These are phyloP conservation scores for Hypocrella siamensis DNA, from an alignment of 2,329 filamentous ascomycete genomes.

Conservation along the genomic window DNA sequence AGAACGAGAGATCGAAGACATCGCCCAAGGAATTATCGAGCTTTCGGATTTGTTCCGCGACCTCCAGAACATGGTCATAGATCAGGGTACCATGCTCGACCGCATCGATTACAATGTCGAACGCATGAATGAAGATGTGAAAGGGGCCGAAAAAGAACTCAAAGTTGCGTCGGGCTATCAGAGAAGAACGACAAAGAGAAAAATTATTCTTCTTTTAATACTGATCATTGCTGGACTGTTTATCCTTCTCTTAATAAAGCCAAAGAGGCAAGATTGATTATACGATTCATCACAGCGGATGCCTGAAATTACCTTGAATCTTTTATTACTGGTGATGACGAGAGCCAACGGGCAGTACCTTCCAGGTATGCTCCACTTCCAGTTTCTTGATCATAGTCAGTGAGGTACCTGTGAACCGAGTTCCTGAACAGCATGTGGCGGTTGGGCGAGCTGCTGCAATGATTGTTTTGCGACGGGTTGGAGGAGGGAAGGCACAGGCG, in stretches of 20 bases:
- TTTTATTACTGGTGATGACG: no score
- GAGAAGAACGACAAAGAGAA: constrained; percentile 73
- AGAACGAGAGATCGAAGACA: constrained; percentile 93
- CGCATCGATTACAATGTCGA: constrained; percentile 98
- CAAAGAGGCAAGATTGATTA: constrained; percentile 33
- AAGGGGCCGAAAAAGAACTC: constrained; percentile 83
- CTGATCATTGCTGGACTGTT: constrained; percentile 76
- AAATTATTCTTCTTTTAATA: constrained; percentile 78
- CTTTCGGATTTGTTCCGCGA: constrained; percentile 94
- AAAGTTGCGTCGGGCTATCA: constrained; percentile 82
- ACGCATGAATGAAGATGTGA: constrained; percentile 83
- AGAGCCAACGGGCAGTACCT: no score
- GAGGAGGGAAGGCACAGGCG: no score
- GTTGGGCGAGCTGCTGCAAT: no score
- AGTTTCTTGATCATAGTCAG: no score
- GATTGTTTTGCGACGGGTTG: no score
- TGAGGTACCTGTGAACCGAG: no score
- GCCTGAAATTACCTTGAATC: constrained; percentile 14
- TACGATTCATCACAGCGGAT: constrained; percentile 8
- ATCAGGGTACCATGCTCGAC: constrained; percentile 81
- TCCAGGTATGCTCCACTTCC: no score
- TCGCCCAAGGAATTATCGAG: constrained; percentile 95
- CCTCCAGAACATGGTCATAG: constrained; percentile 86
- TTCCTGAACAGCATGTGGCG: no score
- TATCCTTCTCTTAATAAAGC: constrained; percentile 69